phyloP scores from a whole-genome alignment of 495 filamentous ascomycete genomes.

The Echria macrotheca region DNA sequence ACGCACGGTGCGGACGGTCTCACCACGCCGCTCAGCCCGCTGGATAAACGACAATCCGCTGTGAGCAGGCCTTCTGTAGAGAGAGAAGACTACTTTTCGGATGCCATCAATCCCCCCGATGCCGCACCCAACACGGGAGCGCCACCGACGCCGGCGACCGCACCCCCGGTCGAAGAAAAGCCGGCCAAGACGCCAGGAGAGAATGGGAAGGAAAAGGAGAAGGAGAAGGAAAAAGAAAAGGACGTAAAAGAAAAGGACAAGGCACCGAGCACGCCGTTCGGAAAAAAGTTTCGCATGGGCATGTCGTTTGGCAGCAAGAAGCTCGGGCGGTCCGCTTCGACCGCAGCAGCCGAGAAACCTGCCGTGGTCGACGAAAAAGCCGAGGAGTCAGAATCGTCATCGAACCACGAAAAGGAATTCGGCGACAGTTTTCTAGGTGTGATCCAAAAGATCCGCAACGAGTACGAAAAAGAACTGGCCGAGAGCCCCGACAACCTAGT shows the following conservation, averaged over 20 bases:
- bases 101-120: constrained; percentile 38
- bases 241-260: constrained; percentile 57
- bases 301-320: constrained; percentile 80
- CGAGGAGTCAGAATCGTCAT: constrained; percentile 58
- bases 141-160: constrained; percentile 27
- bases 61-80: constrained; percentile 36
- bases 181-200: constrained; percentile 19
- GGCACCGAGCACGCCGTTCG: constrained; percentile 63
- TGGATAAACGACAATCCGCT: constrained; percentile 32
- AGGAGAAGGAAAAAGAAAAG: constrained; percentile 31
- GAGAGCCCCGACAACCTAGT: constrained; percentile 50
- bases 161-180: constrained; percentile 28
- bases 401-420: constrained; percentile 77
- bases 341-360: constrained; percentile 63
- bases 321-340: constrained; percentile 65
- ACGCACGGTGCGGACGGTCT: constrained; percentile 37
- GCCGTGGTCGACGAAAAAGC: constrained; percentile 63
- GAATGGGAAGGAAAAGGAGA: constrained; percentile 51
- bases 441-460: constrained; percentile 68
- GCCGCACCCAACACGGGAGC: constrained; percentile 19
- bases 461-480: constrained; percentile 64
- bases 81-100: constrained; percentile 42
- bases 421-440: constrained; percentile 80
- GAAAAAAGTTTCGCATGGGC: constrained; percentile 81
- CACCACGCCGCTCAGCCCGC: constrained; percentile 31